Percentiles rank a stretch among this genome's conserved stretches.
Conservation (phyloP, 2,329 filamentous ascomycete species). For the Trichoderma afroharzianum region DNA sequence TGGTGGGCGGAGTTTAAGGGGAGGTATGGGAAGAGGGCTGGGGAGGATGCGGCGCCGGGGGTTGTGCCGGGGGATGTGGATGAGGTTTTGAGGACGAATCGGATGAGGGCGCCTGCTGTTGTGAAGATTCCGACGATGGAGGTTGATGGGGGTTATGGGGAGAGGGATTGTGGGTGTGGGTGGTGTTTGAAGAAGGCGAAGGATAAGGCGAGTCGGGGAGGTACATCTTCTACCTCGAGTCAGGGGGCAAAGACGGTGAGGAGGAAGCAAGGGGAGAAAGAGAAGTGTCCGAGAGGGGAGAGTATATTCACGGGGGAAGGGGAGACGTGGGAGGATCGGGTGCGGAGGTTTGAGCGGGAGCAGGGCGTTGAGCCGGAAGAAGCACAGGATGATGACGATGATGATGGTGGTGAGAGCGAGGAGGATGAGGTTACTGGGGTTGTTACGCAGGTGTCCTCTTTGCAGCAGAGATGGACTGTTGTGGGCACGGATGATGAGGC, state of each 20-base stretch:
- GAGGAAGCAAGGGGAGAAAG: not conserved
- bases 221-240: not conserved
- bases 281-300: not conserved
- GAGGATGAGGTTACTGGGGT: not conserved
- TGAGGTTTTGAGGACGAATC: not conserved
- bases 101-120: not conserved
- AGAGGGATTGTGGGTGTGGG: not conserved
- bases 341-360: not conserved
- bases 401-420: not conserved
- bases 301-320: not conserved
- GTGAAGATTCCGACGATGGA: constrained; percentile 4
- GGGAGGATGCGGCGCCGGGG: constrained; percentile 1
- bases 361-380: not conserved
- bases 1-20: constrained; percentile 3
- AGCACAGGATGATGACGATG: not conserved
- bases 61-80: not conserved
- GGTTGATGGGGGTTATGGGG: not conserved
- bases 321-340: not conserved
- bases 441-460: not conserved
- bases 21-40: not conserved
- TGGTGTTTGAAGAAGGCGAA: not conserved
- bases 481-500: not conserved
- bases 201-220: not conserved
- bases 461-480: not conserved
- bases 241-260: not conserved